Conservation (phyloP, 768 basidiomycete species). For the Boletus vinaceobasis region DNA sequence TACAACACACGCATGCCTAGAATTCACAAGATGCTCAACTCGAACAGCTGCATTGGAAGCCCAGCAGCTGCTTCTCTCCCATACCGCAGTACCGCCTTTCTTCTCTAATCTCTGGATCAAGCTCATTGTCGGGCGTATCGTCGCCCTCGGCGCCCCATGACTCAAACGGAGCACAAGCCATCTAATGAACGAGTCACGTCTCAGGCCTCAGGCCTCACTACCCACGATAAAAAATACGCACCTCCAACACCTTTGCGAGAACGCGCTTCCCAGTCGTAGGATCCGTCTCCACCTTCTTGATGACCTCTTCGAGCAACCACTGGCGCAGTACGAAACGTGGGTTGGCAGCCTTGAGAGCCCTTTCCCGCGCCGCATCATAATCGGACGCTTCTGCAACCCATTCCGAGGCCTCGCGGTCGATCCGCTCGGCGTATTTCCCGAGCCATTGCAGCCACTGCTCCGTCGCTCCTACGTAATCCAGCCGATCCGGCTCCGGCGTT, state of each 20-base stretch:
- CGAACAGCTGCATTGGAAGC: constrained; percentile 93
- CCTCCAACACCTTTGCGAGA: constrained; percentile 79
- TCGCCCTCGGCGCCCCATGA: constrained; percentile 79
- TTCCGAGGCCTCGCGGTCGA: constrained; percentile 47
- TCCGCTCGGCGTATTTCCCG: constrained; percentile 53
- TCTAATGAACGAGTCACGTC: constrained; percentile 41
- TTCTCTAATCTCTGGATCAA: constrained; percentile 60
- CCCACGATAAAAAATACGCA: constrained; percentile 31
- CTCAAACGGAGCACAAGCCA: constrained; percentile 85
- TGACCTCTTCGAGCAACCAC: constrained; percentile 95
- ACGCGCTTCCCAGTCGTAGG: constrained; percentile 57
- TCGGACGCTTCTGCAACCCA: constrained; percentile 40
- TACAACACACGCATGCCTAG: neutral
- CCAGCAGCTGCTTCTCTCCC: constrained; percentile 72
- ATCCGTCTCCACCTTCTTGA: constrained; percentile 69
- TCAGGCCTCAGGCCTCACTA: neutral
- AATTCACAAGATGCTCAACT: constrained; percentile 43
- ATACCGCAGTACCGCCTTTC: constrained; percentile 76
- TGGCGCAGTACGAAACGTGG: constrained; percentile 92
- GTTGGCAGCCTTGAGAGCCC: constrained; percentile 59
- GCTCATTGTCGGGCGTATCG: constrained; percentile 38
- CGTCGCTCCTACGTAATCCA: constrained; percentile 45
- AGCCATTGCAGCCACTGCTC: constrained; percentile 65
- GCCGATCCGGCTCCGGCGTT: constrained; percentile 43
- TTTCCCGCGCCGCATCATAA: constrained; percentile 45